Conservation (phyloP, 2,329 filamentous ascomycete species). For the Acephala macrosclerotiorum region DNA sequence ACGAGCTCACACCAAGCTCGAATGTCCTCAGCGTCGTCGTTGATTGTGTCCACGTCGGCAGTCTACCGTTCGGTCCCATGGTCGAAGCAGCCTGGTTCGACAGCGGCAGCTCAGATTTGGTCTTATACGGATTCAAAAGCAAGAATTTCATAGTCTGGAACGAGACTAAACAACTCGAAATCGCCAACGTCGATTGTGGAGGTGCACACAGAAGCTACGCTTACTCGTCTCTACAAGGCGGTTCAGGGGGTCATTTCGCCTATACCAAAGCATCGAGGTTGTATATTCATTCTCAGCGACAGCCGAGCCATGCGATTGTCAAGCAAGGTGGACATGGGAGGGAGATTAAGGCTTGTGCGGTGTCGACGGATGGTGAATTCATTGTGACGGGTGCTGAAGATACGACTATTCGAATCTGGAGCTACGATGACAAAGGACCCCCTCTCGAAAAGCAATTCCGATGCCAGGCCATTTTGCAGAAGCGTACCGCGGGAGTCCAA, state of each 20-base stretch:
- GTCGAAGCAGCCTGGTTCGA: conserved; percentile 76
- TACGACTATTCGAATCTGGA: conserved; percentile 78
- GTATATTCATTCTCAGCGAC: conserved; percentile 50
- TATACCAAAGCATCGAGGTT: conserved; percentile 75
- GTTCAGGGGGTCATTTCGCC: conserved; percentile 62
- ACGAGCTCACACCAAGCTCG: conserved; percentile 21
- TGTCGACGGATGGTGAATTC: conserved; percentile 50
- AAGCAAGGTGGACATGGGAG: conserved; percentile 81
- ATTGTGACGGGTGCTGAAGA: conserved; percentile 76
- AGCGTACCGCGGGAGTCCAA: conserved; percentile 86
- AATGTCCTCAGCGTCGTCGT: conserved; percentile 13
- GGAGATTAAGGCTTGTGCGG: conserved; percentile 75
- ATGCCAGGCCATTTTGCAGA: conserved; percentile 72
- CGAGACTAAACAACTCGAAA: conserved; percentile 71
- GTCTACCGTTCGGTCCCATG: conserved; percentile 75
- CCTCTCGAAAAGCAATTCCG: conserved; percentile 25
- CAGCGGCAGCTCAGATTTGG: conserved; percentile 65
- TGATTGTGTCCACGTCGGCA: conserved; percentile 68
- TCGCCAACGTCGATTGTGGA: conserved; percentile 80
- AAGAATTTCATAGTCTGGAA: conserved; percentile 86
- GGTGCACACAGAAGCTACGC: conserved; percentile 83
- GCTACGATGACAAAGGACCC: conserved; percentile 44
- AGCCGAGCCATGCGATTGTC: conserved; percentile 56
- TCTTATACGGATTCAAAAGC: conserved; percentile 83
- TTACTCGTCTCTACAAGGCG: conserved; percentile 46